Evolutionary conservation across 306 rosid genomes (phyloP).

Genomic region (Heteromeles arbutifolia): DNA sequence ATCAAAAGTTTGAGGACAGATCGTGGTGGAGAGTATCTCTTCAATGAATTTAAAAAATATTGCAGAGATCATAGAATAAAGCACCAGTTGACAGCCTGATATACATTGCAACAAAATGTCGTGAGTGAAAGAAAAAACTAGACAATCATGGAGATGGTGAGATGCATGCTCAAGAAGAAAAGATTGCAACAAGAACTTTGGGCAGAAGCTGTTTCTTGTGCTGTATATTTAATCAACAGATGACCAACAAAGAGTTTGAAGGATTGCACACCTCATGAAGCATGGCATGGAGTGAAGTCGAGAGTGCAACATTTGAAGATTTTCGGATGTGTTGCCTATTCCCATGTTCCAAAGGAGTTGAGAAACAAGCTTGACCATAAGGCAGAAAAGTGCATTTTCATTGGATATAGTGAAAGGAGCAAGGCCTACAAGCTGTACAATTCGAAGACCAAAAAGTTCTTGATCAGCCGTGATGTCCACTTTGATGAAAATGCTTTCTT

Average conservation of each 20-base stretch:
- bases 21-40: background rate
- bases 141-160: background rate
- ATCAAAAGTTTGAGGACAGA: background rate
- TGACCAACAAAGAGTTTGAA: background rate
- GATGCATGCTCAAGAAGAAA: background rate
- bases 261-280: background rate
- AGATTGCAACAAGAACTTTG: background rate
- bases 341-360: background rate
- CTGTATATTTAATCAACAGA: background rate
- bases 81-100: background rate
- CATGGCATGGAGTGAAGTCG: background rate
- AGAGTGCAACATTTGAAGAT: background rate
- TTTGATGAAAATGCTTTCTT: background rate
- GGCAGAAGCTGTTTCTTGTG: background rate
- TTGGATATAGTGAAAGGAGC: background rate
- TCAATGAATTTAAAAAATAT: background rate
- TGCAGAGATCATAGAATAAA: background rate
- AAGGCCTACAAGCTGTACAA: background rate
- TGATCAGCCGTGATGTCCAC: background rate
- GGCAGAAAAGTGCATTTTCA: background rate
- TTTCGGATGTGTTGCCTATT: background rate
- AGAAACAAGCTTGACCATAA: background rate
- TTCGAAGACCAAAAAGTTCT: background rate
- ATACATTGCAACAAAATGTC: background rate
- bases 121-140: background rate